These are phyloP conservation scores for Trypanosoma platydactyli DNA, from an alignment of 208 protist genomes.

Conservation along the genomic window DNA sequence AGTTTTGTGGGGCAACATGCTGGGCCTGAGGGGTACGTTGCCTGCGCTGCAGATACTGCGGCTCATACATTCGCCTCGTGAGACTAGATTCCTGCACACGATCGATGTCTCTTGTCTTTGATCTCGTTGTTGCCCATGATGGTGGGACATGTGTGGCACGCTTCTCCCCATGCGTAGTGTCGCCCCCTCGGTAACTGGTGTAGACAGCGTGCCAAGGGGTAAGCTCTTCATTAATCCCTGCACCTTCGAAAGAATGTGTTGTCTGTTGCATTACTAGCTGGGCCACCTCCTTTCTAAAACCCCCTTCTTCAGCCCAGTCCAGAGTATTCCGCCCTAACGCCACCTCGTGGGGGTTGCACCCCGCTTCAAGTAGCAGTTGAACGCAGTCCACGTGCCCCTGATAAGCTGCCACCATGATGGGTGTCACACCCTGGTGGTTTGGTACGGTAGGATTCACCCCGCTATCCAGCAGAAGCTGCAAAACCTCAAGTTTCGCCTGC, in stretches of 20 bases:
- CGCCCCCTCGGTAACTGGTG: neutral
- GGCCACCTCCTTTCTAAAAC: constrained; percentile 5
- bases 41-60: constrained; percentile 8
- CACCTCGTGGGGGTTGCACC: constrained; percentile 23
- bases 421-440: constrained; percentile 33
- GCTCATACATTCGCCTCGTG: constrained; percentile 4
- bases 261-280: constrained; percentile 3
- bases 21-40: neutral
- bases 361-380: constrained; percentile 17
- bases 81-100: neutral
- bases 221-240: neutral
- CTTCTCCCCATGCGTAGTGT: neutral
- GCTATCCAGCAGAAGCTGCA: constrained; percentile 20
- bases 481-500: constrained; percentile 19
- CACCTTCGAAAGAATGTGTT: neutral
- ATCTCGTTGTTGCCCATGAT: neutral
- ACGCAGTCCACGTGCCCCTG: constrained; percentile 30
- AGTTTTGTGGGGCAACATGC: neutral
- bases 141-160: neutral
- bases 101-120: neutral
- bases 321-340: constrained; percentile 23
- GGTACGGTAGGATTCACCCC: constrained; percentile 9
- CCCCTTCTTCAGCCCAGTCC: constrained; percentile 33
- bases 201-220: neutral
- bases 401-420: constrained; percentile 44